These are phyloP conservation scores for Fragaria nilgerrensis DNA, from an alignment of 306 rosid genomes.

Conservation along the genomic window DNA sequence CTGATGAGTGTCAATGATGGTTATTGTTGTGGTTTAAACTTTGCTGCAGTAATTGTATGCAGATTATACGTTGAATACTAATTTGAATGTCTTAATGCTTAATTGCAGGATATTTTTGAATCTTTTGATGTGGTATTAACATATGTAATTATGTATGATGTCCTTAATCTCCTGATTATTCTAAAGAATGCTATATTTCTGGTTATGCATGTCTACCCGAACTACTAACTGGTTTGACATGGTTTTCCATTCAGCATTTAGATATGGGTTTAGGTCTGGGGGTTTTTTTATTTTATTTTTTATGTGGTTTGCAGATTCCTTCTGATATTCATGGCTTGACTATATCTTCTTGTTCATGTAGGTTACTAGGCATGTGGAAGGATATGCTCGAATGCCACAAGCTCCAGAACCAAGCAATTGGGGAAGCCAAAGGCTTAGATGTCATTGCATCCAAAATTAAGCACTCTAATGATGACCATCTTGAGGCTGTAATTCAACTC, in stretches of 20 bases:
- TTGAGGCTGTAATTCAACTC: constrained; percentile 56
- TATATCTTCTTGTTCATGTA: constrained; percentile 16
- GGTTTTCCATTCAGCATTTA: neutral
- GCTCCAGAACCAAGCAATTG: constrained; percentile 44
- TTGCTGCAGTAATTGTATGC: neutral
- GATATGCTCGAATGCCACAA: constrained; percentile 70
- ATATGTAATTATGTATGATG: neutral
- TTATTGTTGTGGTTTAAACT: neutral
- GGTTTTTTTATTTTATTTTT: neutral
- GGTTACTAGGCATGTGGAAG: constrained; percentile 77
- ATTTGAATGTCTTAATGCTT: neutral
- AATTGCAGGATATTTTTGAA: neutral
- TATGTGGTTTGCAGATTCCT: neutral
- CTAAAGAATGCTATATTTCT: neutral
- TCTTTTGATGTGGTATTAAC: neutral
- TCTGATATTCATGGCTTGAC: neutral
- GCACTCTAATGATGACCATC: constrained; percentile 32
- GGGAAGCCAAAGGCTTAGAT: constrained; percentile 41
- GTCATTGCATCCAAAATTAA: constrained; percentile 35
- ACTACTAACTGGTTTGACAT: neutral
- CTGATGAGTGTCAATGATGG: neutral
- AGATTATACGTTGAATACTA: neutral
- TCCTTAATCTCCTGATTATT: neutral
- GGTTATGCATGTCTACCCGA: neutral
- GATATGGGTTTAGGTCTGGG: neutral